phyloP scores from a whole-genome alignment of 345 rosid species.

The Salix purpurea region DNA sequence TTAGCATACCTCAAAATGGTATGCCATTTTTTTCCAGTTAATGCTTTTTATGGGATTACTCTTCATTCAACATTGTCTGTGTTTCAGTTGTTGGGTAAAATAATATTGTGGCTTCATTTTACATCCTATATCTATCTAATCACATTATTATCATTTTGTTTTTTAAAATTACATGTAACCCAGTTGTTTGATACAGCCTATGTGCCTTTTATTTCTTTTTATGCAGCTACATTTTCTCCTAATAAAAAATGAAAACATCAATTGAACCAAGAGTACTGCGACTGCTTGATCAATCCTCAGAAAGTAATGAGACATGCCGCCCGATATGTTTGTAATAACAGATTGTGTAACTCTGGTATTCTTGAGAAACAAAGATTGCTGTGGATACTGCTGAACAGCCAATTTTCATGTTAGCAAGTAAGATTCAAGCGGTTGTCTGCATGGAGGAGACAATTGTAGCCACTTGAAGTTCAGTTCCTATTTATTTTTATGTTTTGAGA shows the following conservation, averaged over 20 bases:
- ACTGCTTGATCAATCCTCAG: background rate
- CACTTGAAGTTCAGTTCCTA: background rate
- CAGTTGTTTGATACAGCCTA: background rate
- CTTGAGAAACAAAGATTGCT: background rate
- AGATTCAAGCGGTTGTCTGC: background rate
- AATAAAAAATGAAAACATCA: background rate
- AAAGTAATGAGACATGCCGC: background rate
- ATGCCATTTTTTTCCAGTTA: background rate
- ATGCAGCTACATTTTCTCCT: background rate
- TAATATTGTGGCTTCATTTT: background rate
- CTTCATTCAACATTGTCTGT: background rate
- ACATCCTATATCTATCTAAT: background rate
- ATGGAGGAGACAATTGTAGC: background rate
- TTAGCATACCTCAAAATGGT: constrained; percentile 10
- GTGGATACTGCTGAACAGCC: background rate
- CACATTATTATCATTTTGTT: background rate
- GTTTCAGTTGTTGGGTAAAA: background rate
- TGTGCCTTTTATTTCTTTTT: background rate
- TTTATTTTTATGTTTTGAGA: background rate
- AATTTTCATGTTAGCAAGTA: background rate
- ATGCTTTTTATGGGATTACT: background rate
- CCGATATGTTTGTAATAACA: background rate
- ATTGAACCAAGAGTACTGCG: background rate
- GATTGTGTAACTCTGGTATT: background rate
- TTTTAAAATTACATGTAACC: too few relatives aligned